These are phyloP conservation scores for Vigna nakashimae DNA, from an alignment of 306 rosid genomes.

Conservation along the genomic window DNA sequence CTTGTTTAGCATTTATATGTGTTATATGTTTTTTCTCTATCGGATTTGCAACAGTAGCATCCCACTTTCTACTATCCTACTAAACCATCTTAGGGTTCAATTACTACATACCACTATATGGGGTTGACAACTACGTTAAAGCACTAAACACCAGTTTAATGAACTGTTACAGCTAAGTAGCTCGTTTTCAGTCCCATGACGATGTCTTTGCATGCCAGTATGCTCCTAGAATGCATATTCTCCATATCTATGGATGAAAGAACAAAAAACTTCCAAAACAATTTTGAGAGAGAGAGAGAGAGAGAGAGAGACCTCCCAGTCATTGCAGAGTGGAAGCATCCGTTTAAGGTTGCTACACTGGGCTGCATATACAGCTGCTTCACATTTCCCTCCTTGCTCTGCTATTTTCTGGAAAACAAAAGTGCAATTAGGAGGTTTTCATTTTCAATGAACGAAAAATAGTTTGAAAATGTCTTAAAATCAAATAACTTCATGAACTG, in stretches of 20 bases:
- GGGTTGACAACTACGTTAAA: neutral
- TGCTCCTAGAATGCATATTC: slow-evolving; percentile 28
- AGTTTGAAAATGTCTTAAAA: slow-evolving; percentile 5
- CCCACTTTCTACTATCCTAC: neutral
- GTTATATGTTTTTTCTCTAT: neutral
- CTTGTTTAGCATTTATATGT: neutral
- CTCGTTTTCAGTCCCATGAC: neutral
- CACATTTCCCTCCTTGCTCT: slow-evolving; percentile 92
- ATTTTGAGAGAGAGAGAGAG: neutral
- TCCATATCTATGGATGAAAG: slow-evolving; percentile 1
- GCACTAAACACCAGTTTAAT: neutral
- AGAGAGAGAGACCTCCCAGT: slow-evolving; percentile 86
- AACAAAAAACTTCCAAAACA: slow-evolving; percentile 10
- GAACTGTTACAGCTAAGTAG: neutral
- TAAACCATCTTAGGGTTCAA: neutral
- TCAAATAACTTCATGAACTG: slow-evolving; percentile 1
- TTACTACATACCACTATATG: neutral
- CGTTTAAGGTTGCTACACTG: slow-evolving; percentile 88
- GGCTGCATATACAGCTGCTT: slow-evolving; percentile 91
- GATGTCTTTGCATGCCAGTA: slow-evolving; percentile 15
- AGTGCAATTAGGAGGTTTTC: slow-evolving; percentile 33
- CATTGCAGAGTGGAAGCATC: slow-evolving; percentile 92
- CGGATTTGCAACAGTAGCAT: neutral
- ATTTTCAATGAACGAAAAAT: slow-evolving; percentile 29
- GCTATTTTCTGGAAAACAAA: slow-evolving; percentile 78